Base-by-base conservation (phyloP, 192 early-diverging fungal species). In the Mortierella hygrophila region DNA sequence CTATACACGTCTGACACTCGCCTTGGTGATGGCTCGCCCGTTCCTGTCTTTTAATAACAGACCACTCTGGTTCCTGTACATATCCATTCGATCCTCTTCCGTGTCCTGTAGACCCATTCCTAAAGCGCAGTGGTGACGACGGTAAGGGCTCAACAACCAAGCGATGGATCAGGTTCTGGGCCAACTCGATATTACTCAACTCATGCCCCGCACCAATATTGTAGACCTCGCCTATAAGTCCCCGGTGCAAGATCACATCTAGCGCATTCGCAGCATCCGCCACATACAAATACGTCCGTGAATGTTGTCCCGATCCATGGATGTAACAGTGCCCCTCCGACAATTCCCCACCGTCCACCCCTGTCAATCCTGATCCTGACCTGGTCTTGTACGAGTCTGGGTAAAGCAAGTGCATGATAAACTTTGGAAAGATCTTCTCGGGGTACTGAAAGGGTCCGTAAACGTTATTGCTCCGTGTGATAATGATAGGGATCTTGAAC, bases 401-500 rank as follows among this genome's bases (percentile, higher is more conserved):
- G 29, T 88, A 76, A 26, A 93, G 69, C 32, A 95, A 72, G 72
- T 91, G 91, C 81, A 92, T 94, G 23, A 96, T 93, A 71, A 97
- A 96, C 85, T 96, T 97, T 29, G 96, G 94, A 42, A 94, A 95
- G 70, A 97, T 93, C 87, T 97, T 97, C 82, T 97, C 96, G 41
- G 96, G 96, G 79, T 95, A 97, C 81, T 96, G 95, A 69, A 92
- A 91, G 6, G 95, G 94, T 18, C 96, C 96, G 83, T 94, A 97
- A 13, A 97, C 92, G 81, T 97, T 97, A 87, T 95, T 96, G 77
- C 91, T 92, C 23, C 96, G 92, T 10, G 94, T 96, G 81, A 97
- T 95, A 80, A 97, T 93, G 11, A 93, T 92, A 35, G 96, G 96
- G 13, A 96, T 71, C 1, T 93, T 90, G 79, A 96, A 97, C 2